Evolutionary conservation across 495 filamentous ascomycete genomes (phyloP).

Genomic region (Diplogelasinospora grovesii): DNA sequence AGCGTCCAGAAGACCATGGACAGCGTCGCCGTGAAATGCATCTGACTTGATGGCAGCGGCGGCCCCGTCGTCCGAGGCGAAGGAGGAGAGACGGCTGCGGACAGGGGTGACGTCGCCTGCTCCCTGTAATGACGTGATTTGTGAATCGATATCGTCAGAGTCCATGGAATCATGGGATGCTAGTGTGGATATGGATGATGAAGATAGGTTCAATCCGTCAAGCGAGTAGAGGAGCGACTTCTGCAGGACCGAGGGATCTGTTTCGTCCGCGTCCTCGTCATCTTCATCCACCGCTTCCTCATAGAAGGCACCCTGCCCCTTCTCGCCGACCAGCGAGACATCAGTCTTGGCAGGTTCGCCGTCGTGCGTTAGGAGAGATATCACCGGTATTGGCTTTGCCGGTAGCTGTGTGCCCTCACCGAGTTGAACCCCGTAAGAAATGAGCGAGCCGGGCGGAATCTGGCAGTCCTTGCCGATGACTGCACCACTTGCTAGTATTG

Average conservation of each 20-base stretch:
- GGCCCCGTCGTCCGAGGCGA: slow-evolving; percentile 44
- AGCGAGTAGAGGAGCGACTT: slow-evolving; percentile 60
- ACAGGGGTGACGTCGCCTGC: slow-evolving; percentile 15
- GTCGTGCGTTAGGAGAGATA: slow-evolving; percentile 32
- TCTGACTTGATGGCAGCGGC: slow-evolving; percentile 35
- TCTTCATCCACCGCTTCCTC: slow-evolving; percentile 42
- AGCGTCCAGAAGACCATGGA: slow-evolving; percentile 74
- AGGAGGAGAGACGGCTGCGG: slow-evolving; percentile 44
- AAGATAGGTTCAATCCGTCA: slow-evolving; percentile 60
- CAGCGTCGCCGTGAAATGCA: slow-evolving; percentile 83
- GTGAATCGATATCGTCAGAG: slow-evolving; percentile 30
- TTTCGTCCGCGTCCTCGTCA: slow-evolving; percentile 42
- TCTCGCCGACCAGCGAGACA: slow-evolving; percentile 46
- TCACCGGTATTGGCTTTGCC: slow-evolving; percentile 19
- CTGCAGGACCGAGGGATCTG: slow-evolving; percentile 31
- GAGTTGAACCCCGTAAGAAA: slow-evolving; percentile 74
- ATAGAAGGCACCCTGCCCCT: slow-evolving; percentile 46
- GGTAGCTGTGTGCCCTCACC: slow-evolving; percentile 42
- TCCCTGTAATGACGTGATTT: no score
- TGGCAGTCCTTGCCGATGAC: slow-evolving; percentile 63
- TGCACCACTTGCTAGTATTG: slow-evolving; percentile 68
- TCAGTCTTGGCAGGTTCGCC: slow-evolving; percentile 45
- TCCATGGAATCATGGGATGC: slow-evolving; percentile 33
- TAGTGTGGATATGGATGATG: slow-evolving; percentile 67
- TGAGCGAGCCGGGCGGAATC: slow-evolving; percentile 63